Evolutionary conservation across 2,329 filamentous ascomycete species (phyloP), one percentile per base, ranked within the genome.

Genomic region (Pseudogymnoascus verrucosus): DNA sequence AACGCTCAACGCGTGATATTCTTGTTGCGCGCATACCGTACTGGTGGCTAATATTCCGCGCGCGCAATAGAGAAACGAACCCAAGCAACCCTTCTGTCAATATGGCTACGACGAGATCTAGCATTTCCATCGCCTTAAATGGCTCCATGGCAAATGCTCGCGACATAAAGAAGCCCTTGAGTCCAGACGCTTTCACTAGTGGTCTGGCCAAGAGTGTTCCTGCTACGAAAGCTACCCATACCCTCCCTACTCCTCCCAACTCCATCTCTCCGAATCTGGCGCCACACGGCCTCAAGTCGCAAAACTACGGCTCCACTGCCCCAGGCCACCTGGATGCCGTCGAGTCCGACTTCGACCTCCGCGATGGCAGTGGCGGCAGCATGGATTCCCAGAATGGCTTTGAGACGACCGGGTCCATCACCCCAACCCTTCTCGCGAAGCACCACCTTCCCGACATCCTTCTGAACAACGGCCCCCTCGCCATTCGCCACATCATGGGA

Each of bases 401-500:
- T 66, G 93, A 97, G 75, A 85, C 88, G 57, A 83, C 89, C 31
- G 91, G 91, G 69, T 85, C 87, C 71, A 97, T 99, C 75, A 96
- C 91, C 59, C 87, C 92, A 42, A 79, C 82, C 72, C 86, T 97
- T 80, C 83, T 99, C 68, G 91, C 93, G 71, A 95, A 90, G 76
- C 86, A 93, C 75, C 89, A 98, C 75, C 84, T 99, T 65, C 93
- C 93, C 1, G 89, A 90, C 70, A 96, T 98, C 75, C 82, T 99
- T 73, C 82, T 97, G 66, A 87, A 88, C 73, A 89, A 97, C 73
- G 95, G 93, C 23, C 93, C 95, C 60, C 79, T 96, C 76, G 92
- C 95, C 62, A 97, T 99, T 75, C 90, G 93, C 71, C 90, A 97
- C 77, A 89, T 99, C 74, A 96, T 96, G 85, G 91, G 91, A 68